Conservation (phyloP, 2,329 filamentous ascomycete species). For the Fusarium devonianum region DNA sequence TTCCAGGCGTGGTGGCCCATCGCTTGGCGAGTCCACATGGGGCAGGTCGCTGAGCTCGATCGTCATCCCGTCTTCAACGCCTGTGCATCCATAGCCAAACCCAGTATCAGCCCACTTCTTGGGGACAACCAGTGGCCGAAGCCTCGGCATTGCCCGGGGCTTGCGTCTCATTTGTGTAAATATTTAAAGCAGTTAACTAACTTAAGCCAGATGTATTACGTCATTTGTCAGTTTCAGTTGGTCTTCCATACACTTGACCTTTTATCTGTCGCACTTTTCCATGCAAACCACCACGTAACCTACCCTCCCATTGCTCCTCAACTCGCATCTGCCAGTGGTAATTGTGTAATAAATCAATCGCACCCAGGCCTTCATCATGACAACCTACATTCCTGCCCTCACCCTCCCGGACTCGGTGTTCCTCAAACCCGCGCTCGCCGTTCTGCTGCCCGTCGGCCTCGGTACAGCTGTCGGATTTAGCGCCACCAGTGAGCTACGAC, state of each 20-base stretch:
- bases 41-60: conserved; percentile 15
- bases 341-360: neutral
- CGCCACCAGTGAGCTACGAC: conserved; percentile 63
- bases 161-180: too few relatives aligned
- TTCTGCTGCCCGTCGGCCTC: conserved; percentile 76
- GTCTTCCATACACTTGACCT: neutral
- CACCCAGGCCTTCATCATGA: conserved; percentile 63
- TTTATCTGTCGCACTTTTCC: neutral
- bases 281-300: too few relatives aligned
- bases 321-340: neutral
- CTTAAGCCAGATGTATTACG: conserved; percentile 32
- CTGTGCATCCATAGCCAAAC: conserved; percentile 20
- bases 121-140: neutral
- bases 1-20: conserved; percentile 20
- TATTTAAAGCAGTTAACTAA: too few relatives aligned
- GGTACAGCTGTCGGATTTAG: conserved; percentile 78
- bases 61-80: conserved; percentile 2
- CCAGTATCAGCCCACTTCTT: conserved; percentile 30
- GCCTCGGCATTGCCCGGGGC: conserved; percentile 14
- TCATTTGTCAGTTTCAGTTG: conserved; percentile 33
- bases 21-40: neutral
- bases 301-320: neutral
- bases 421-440: conserved; percentile 72
- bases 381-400: conserved; percentile 78
- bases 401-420: conserved; percentile 78